These are phyloP conservation scores for Agaricus bisporus DNA, from an alignment of 768 basidiomycete genomes.

Conservation along the genomic window DNA sequence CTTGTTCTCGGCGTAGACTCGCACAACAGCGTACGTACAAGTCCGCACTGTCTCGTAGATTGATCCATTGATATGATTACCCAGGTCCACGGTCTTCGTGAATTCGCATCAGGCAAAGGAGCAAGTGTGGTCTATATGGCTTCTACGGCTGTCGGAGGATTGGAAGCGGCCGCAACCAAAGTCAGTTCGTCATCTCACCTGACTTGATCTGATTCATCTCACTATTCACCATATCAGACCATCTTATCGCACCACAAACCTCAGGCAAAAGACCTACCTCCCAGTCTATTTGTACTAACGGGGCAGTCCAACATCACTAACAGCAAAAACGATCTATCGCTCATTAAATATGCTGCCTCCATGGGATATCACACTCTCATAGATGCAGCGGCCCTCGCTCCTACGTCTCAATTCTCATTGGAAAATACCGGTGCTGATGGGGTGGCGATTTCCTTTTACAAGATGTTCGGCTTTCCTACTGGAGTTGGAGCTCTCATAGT, in stretches of 20 bases:
- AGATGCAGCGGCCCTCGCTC: slow-evolving; percentile 77
- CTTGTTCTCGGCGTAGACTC: slow-evolving; percentile 73
- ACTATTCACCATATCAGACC: slow-evolving; percentile 30
- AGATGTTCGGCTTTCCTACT: slow-evolving; percentile 87
- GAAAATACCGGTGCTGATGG: slow-evolving; percentile 68
- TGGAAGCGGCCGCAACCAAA: slow-evolving; percentile 52
- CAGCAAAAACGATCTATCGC: slow-evolving; percentile 60
- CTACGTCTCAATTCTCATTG: slow-evolving; percentile 65
- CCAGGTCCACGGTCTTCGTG: slow-evolving; percentile 64
- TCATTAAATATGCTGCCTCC: slow-evolving; percentile 56
- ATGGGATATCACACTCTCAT: slow-evolving; percentile 72
- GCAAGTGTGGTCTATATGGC: slow-evolving; percentile 60
- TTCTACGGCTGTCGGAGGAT: slow-evolving; percentile 58
- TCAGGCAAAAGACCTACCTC: slow-evolving; percentile 33
- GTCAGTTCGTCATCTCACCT: slow-evolving; percentile 44
- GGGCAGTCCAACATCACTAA: slow-evolving; percentile 83
- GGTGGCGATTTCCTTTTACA: slow-evolving; percentile 81
- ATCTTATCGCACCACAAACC: slow-evolving; percentile 48
- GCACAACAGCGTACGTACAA: slow-evolving; percentile 63
- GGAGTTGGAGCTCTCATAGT: slow-evolving; percentile 78
- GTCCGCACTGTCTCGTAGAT: not conserved
- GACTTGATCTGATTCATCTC: not conserved
- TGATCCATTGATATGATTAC: not conserved
- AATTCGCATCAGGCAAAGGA: slow-evolving; percentile 55
- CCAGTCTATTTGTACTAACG: slow-evolving; percentile 68